These are phyloP conservation scores for Ascocoryne sarcoides DNA, from an alignment of 2,329 filamentous ascomycete species.

Conservation along the genomic window DNA sequence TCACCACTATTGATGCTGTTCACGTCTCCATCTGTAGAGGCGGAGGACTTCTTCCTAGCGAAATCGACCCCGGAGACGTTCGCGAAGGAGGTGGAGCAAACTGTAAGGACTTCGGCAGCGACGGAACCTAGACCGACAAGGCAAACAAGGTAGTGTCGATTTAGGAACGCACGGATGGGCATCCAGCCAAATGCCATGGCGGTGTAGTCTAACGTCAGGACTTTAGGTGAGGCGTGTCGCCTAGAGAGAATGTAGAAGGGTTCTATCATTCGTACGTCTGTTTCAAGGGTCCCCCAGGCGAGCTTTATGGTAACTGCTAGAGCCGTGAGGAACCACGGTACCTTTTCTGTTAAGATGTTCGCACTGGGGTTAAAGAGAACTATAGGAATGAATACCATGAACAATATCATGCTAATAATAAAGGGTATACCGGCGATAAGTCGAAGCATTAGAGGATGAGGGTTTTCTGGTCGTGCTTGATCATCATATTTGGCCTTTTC, in stretches of 20 bases:
- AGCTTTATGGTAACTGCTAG: conserved; percentile 60
- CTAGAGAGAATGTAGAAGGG: conserved; percentile 63
- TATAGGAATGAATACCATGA: conserved; percentile 48
- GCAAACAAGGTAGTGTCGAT: conserved; percentile 56
- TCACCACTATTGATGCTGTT: conserved; percentile 41
- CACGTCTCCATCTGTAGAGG: background rate
- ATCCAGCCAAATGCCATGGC: conserved; percentile 61
- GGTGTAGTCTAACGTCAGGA: conserved; percentile 64
- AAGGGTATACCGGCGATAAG: conserved; percentile 51
- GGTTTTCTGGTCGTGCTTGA: conserved; percentile 45
- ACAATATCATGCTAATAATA: conserved; percentile 46
- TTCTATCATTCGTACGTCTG: conserved; percentile 62
- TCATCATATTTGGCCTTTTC: conserved; percentile 41
- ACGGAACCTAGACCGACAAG: conserved; percentile 63
- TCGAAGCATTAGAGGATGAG: conserved; percentile 62
- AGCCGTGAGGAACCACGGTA: conserved; percentile 57
- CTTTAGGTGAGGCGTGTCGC: conserved; percentile 55
- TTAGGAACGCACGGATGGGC: conserved; percentile 51
- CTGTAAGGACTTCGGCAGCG: conserved; percentile 64
- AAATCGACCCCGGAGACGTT: conserved; percentile 57
- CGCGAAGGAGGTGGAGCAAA: conserved; percentile 57
- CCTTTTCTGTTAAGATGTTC: conserved; percentile 47
- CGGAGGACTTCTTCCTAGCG: background rate
- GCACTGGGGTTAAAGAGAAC: conserved; percentile 49
- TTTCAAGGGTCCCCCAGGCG: conserved; percentile 60